phyloP scores from a whole-genome alignment of 805 yeast genomes.

The Zygotorulaspora sp. region DNA sequence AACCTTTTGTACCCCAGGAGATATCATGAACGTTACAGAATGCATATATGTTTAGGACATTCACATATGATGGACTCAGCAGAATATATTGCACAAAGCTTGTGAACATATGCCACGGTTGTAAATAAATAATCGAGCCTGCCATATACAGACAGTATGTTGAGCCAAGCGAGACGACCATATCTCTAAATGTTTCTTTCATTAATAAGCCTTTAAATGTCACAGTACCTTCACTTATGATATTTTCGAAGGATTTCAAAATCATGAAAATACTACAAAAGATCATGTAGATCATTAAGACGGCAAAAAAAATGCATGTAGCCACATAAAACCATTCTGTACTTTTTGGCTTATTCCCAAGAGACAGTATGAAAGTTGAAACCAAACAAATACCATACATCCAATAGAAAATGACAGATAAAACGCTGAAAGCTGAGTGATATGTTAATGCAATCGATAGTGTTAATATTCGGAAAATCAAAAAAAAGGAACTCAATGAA shows the following conservation, averaged over 20 bases:
- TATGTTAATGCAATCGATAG: slow-evolving; percentile 56
- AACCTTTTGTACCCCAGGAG: slow-evolving; percentile 97
- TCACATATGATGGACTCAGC: slow-evolving; percentile 83
- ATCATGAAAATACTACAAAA: slow-evolving; percentile 83
- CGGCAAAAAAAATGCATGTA: slow-evolving; percentile 76
- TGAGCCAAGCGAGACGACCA: slow-evolving; percentile 78
- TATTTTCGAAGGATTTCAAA: slow-evolving; percentile 58
- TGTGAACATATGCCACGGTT: slow-evolving; percentile 91
- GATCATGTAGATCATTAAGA: slow-evolving; percentile 82
- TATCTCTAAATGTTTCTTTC: slow-evolving; percentile 73
- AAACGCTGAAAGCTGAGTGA: slow-evolving; percentile 66
- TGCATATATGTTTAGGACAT: slow-evolving; percentile 88
- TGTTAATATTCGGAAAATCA: slow-evolving; percentile 85
- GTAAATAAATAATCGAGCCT: slow-evolving; percentile 76
- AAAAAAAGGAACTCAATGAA: slow-evolving; percentile 81
- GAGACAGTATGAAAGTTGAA: slow-evolving; percentile 80
- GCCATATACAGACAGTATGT: slow-evolving; percentile 78
- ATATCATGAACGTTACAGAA: slow-evolving; percentile 95
- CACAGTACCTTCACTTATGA: slow-evolving; percentile 34
- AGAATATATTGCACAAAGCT: slow-evolving; percentile 79
- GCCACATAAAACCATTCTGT: slow-evolving; percentile 71
- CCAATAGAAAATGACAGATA: slow-evolving; percentile 81
- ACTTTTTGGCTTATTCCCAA: slow-evolving; percentile 93
- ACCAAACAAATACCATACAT: slow-evolving; percentile 74
- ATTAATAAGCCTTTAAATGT: slow-evolving; percentile 49